Base-by-base conservation (phyloP, 495 filamentous ascomycete genomes). In the Evernia prunastri region DNA sequence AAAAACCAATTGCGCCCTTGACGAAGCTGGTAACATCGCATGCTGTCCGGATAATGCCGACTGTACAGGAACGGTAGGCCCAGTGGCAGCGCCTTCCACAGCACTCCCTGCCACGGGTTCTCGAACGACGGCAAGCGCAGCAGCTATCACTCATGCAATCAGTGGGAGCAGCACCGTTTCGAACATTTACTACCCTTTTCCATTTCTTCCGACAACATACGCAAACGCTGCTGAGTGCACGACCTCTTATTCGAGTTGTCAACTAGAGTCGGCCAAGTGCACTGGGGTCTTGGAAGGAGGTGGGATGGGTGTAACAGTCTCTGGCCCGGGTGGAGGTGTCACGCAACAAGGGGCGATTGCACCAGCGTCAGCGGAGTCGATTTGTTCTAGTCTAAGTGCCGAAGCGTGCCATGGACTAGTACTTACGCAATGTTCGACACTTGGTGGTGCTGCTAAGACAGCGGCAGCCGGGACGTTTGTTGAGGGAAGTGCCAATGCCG, bases 141-240 rank as follows among this genome's bases (percentile, higher is more conserved):
- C 68, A 27, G 67, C 61, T 18, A 64, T 67, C 29, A 70, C 61
- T 35, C 67, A 63, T 42, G 68, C 39, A 31, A 66, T 63, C 37
- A 64, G 53, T 37, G 62, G 58, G 15, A 61, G 69, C n/a, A 68
- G 61, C 51, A 73, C 69, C 1, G 69, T 77, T 42, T 37, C 77
- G 47, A 86, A 86, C 67, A 60, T 72, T 23, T 85, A 79, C 72
- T 92, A 87, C 69, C 81, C 86, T 17, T 90, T 89, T 70, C 76
- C 87, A 39, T 81, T 80, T 67, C 79, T 90, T 60, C 84, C 85
- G 37, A 90, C 88, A 1, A 81, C 80, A 49, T 89, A 89, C 66
- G 70, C 76, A 56, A 83, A 89, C 65, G 74, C 80, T 23, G 82
- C 77, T n/a, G 77, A 78, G 13, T 92, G 89, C 75, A 82, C 86